Evolutionary conservation across 371 early-diverging fungal species (phyloP), one percentile per base, ranked within the genome.

Genomic region (Syncephalastrum contaminatum): DNA sequence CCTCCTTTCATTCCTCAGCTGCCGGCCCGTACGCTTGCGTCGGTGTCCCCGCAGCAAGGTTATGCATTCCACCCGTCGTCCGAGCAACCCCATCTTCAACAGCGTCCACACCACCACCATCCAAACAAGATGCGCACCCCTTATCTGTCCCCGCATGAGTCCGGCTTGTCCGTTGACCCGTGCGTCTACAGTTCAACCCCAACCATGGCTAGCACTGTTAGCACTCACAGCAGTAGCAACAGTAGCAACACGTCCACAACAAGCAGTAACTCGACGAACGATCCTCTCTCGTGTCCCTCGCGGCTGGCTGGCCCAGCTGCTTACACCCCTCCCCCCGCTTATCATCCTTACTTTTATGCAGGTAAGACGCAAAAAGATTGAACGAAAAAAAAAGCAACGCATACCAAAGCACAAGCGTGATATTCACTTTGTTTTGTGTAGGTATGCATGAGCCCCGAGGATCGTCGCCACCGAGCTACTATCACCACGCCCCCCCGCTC

Each of bases 121-220:
- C 10, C 36, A 12, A 30, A 12, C 36, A 30, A 30, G 36, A 30
- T 30, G 36, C 39, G 22, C 56, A 56, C 30, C 50, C 50, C 50
- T 8, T 14, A 27, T 19, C 47, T 25, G 19, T 25, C 20, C 22
- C 25, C 36, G 54, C 25, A 51, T 8, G 62, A 56, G 48, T 62
- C 62, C 62, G 62, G 62, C 62, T 56, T 62, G 62, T 48, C 62
- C 53, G 62, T 62, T 43, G 62, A 62, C 45, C 53, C 56, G 27
- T 62, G 57, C 40, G 53, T 51, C 24, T 59, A 48, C 19, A 25
- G 48, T 24, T 39, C 43, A 14, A 42, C 43, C 42, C 22, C 53
- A 53, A 42, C 43, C 21, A 24, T 53, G 42, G 16, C 44, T 8
- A 44, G 42, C 39, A 50, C 50, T 50, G 36, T 30, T 30, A 30